These are phyloP conservation scores for Tetraselmis striata DNA, from an alignment of 139 green algal species.

Conservation along the genomic window DNA sequence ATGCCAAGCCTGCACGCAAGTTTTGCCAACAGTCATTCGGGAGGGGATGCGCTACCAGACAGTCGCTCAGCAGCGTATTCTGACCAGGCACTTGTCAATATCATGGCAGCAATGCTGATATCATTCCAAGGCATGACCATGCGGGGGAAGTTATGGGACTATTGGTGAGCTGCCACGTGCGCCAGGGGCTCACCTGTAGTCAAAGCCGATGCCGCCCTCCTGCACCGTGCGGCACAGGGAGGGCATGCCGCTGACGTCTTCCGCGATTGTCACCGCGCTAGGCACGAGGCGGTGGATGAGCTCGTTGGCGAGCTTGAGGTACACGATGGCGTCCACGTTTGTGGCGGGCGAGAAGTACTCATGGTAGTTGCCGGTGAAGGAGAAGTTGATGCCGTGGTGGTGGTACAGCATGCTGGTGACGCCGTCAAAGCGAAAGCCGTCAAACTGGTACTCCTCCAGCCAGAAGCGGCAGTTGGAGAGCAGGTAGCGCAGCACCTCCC, in stretches of 20 bases:
- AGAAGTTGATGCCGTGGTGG: constrained; percentile 86
- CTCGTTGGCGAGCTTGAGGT: constrained; percentile 90
- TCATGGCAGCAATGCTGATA: too few relatives aligned
- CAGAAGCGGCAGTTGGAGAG: constrained; percentile 92
- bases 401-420: constrained; percentile 97
- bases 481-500: constrained; percentile 77
- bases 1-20: constrained; percentile 61
- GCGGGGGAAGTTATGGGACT: too few relatives aligned
- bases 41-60: too few relatives aligned
- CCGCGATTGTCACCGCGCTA: constrained; percentile 68
- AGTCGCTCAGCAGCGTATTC: too few relatives aligned
- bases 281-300: constrained; percentile 69
- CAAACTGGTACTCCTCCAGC: constrained; percentile 95
- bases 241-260: constrained; percentile 96
- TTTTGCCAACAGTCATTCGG: too few relatives aligned
- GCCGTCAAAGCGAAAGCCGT: constrained; percentile 93
- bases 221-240: constrained; percentile 75
- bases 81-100: too few relatives aligned
- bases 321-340: constrained; percentile 92
- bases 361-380: constrained; percentile 76
- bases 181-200: constrained; percentile 47
- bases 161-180: too few relatives aligned
- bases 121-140: background rate
- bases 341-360: constrained; percentile 71
- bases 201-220: constrained; percentile 90